Evolutionary conservation across 2,329 filamentous ascomycete species (phyloP).

Genomic region (Epichloe hybrida): DNA sequence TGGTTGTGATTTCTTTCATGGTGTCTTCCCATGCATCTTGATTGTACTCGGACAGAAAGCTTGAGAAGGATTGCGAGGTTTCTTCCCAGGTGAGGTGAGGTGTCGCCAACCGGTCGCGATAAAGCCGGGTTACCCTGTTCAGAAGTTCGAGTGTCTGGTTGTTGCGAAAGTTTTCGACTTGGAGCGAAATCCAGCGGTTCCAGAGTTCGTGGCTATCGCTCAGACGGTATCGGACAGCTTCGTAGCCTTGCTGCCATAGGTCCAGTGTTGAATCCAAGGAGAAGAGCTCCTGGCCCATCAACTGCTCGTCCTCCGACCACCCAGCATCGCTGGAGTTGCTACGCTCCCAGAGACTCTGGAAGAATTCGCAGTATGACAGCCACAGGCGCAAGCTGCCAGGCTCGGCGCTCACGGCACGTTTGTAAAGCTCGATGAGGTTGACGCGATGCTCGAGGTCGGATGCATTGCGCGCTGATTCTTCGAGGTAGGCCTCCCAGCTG

Average conservation of each 20-base stretch:
- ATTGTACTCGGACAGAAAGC: constrained; percentile 60
- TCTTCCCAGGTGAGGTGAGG: constrained; percentile 65
- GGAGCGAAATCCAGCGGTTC: constrained; percentile 63
- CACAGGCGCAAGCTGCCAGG: constrained; percentile 62
- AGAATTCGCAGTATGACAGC: constrained; percentile 66
- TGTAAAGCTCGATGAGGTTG: constrained; percentile 57
- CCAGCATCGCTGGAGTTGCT: constrained; percentile 40
- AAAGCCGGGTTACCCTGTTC: constrained; percentile 53
- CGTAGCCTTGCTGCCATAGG: constrained; percentile 59
- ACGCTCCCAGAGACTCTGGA: constrained; percentile 56
- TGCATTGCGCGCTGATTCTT: constrained; percentile 52
- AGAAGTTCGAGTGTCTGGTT: constrained; percentile 42
- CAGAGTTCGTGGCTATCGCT: constrained; percentile 67
- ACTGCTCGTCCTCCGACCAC: constrained; percentile 54
- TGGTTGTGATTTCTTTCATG: constrained; percentile 55
- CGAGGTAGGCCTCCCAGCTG: constrained; percentile 63
- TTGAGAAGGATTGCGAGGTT: constrained; percentile 62
- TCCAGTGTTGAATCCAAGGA: constrained; percentile 51
- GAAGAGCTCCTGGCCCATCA: constrained; percentile 58
- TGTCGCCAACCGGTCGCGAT: constrained; percentile 54
- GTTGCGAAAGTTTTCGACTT: constrained; percentile 52
- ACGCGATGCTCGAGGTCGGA: constrained; percentile 53
- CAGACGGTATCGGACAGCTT: constrained; percentile 59
- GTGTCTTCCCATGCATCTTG: constrained; percentile 56
- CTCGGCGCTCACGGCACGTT: constrained; percentile 56